Evolutionary conservation across 1,284 basidiomycete species (phyloP), one percentile per base, ranked within the genome.

Genomic region (Phaffia rhodozyma): DNA sequence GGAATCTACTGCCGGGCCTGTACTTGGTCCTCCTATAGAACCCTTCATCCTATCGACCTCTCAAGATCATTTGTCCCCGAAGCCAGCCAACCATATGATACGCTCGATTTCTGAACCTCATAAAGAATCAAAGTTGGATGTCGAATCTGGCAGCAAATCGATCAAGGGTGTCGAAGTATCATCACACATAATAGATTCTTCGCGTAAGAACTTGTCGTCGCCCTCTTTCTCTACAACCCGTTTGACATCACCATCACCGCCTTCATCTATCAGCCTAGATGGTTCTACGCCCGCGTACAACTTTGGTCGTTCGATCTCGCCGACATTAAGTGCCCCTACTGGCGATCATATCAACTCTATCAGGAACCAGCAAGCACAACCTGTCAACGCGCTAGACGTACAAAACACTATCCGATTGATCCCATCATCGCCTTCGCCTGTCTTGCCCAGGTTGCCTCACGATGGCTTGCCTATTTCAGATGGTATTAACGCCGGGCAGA

Each of bases 371-470:
- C 57, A 23, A 23, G 21, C 18, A 21, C n/a, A 2, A 21, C 7
- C 9, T 21, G 4, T 49, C 32, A 43, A 32, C 34, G n/a, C 25
- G 3, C 52, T 20, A 18, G 38, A 47, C 52, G 20, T 29, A 16
- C 32, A 54, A 20, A 54, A 65, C 11, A 61, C 63, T 7, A 65
- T 65, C 32, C 58, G 63, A n/a, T 54, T 65, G 32, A 59, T 65
- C 6, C 63, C 63, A 29, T 49, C 63, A 16, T 65, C 63, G 9
- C 63, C 63, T 6, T 61, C 60, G 9, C 43, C 30, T 9, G 32
- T 32, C 27, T 23, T 52, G 20, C 11, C 57, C 56, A 23, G 18
- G 48, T 23, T 21, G 38, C 29, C 52, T 20, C 25, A 53, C 25
- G 52, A 27, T 27, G 25, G 25, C 11, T 16, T 27, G 25, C 25